Evolutionary conservation across 2,329 filamentous ascomycete species (phyloP), one percentile per base, ranked within the genome.

Genomic region (Endocalyx cinctus): DNA sequence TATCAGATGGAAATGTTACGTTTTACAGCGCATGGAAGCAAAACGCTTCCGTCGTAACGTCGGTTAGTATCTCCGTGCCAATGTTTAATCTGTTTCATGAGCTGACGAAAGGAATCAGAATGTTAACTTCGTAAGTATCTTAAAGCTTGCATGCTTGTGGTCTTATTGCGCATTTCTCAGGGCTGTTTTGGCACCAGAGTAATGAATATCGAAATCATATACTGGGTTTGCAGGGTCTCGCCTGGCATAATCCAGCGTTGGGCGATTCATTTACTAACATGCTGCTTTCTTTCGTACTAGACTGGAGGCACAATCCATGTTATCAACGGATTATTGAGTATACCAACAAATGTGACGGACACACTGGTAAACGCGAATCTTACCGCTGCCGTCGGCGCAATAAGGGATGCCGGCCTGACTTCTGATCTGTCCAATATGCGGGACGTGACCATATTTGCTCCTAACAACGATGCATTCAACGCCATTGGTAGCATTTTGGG

Each of bases 401-500:
- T 79, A 25, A 57, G 55, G 26, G 51, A 57, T 2, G 59, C 65
- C 8, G 60, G 63, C 17, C 58, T 76, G 10, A 56, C 62, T 14
- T 45, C 58, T 5, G 51, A 58, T 7, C 52, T 78, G 20, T 56
- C 67, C 46, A 44, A 40, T 3, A 49, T 59, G 7, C 46, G 49
- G 17, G 65, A 78, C 48, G 43, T 84, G 25, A 84, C 81, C 35
- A 65, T 84, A 41, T 84, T 85, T 43, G 77, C 72, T 1, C 80
- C 81, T 2, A 68, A 62, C 50, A 78, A 82, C 52, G 60, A 60
- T 2, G 78, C 78, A 10, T 78, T 84, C 60, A 62, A 69, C 20
- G 56, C 62, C 17, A 73, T 83, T 27, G 75, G 70, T 35, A 74
- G 66, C 31, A 60, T 69, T 17, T 50, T 77, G 10, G 52, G 57